Conservation (phyloP, 768 basidiomycete genomes). For the Russula griseocarnosa region DNA sequence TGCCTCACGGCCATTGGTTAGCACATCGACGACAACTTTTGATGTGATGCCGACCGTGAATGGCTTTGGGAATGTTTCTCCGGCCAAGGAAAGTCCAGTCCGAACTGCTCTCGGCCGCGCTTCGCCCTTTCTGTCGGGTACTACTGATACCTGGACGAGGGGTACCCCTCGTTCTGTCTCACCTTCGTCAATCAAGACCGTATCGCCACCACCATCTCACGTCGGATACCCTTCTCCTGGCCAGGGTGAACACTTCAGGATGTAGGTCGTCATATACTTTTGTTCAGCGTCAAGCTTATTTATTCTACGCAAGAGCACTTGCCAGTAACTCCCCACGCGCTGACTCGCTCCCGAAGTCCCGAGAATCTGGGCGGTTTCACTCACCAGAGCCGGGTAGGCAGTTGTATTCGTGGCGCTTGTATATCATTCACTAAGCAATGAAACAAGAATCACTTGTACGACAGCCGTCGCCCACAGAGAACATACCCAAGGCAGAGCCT, state of each 20-base stretch:
- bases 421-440: neutral
- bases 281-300: neutral
- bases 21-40: neutral
- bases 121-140: slow-evolving; percentile 8
- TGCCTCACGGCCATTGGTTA: neutral
- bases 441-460: slow-evolving; percentile 3
- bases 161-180: neutral
- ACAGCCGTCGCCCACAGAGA: slow-evolving; percentile 1
- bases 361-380: slow-evolving; percentile 8
- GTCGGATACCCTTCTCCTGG: neutral
- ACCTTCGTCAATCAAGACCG: slow-evolving; percentile 15
- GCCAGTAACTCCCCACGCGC: neutral
- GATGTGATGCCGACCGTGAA: neutral
- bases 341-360: slow-evolving; percentile 8
- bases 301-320: neutral
- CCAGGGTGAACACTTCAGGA: slow-evolving; percentile 18
- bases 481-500: neutral
- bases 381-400: slow-evolving; percentile 11
- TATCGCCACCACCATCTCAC: slow-evolving; percentile 10
- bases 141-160: neutral
- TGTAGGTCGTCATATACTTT: slow-evolving; percentile 4
- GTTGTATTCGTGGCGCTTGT: neutral
- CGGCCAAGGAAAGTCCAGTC: neutral
- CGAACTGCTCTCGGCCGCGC: slow-evolving; percentile 2
- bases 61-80: neutral